phyloP scores from a whole-genome alignment of 2,329 filamentous ascomycete species.

The Xylaria sp. region DNA sequence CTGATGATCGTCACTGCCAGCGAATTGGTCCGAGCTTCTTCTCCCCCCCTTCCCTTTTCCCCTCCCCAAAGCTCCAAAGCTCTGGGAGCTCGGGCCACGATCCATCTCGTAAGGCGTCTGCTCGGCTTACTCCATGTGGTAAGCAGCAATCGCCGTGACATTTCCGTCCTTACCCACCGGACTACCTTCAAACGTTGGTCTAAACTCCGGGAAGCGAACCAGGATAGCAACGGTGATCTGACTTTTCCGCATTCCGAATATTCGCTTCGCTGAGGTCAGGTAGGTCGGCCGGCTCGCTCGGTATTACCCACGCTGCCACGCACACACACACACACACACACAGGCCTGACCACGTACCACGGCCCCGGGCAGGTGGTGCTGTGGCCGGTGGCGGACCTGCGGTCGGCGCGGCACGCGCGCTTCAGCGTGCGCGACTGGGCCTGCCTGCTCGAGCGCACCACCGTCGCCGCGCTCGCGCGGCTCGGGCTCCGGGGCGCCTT shows the following conservation, averaged over 20 bases:
- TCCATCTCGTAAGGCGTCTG: neutral
- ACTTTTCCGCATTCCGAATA: neutral
- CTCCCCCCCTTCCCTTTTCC: too few species aligned
- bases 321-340: too few species aligned
- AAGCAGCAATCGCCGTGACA: slow-evolving; percentile 15
- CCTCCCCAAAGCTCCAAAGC: slow-evolving; percentile 11
- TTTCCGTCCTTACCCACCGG: neutral
- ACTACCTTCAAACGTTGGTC: too few species aligned
- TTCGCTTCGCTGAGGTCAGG: slow-evolving; percentile 36
- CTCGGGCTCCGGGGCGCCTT: slow-evolving; percentile 66
- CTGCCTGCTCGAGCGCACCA: slow-evolving; percentile 73
- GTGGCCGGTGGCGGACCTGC: slow-evolving; percentile 89
- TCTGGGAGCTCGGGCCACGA: slow-evolving; percentile 11
- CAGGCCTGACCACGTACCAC: slow-evolving; percentile 94
- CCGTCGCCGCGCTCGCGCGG: slow-evolving; percentile 64
- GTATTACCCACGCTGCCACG: too few species aligned
- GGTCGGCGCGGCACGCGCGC: slow-evolving; percentile 54
- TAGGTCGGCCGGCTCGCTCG: slow-evolving; percentile 75
- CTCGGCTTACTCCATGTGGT: slow-evolving; percentile 7
- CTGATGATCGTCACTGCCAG: slow-evolving; percentile 3
- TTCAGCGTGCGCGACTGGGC: slow-evolving; percentile 79
- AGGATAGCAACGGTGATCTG: neutral
- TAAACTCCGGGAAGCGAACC: slow-evolving; percentile 9
- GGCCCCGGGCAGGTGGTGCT: slow-evolving; percentile 89
- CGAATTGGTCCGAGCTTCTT: slow-evolving; percentile 18